Base-by-base conservation (phyloP, 805 yeast species). In the Teunomyces stri region DNA sequence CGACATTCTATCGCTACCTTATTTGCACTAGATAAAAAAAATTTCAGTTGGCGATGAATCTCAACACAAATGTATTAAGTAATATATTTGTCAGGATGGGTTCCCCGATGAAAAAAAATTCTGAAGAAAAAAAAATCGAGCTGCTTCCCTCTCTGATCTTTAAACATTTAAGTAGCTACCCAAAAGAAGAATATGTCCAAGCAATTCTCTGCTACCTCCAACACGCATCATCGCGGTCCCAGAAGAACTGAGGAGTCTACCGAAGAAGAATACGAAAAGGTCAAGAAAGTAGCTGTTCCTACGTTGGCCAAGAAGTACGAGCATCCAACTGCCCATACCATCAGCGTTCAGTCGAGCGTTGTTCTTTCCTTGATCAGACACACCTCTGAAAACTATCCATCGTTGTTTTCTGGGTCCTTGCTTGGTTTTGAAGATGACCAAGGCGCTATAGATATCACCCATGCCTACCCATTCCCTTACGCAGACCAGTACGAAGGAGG, bases 381-480 rank as follows among this genome's bases (percentile, higher is more conserved):
- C 61, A 81, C 87, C 7, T 74, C 87, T 16, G 86, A 82, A 47
- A 68, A 78, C 55, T 76, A 72, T 59, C 87, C 90, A 37, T 72
- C 80, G 35, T 69, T 81, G 22, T 84, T 77, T 49, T 73, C 84
- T 25, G 96, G 96, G 16, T 82, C 89, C 33, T 72, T 88, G 46
- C 79, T 83, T 48, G 96, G 96, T n/a, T 72, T 84, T 49, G 89
- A 84, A 60, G 79, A 79, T 47, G 79, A 78, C 46, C 71, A 63
- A 29, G 78, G 78, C 37, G 66, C 71, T 10, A 71, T 79, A 30
- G 75, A 70, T 53, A 65, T 80, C 46, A 74, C 89, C 10, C 85
- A 84, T 55, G 72, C 82, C 18, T 87, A 81, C 68, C 84, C 87
- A 44, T 84, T 80, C 69, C 92, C 95, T 46, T 73, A 68, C 63